Evolutionary conservation across 257 asterid genomes (phyloP), one percentile per base, ranked within the genome.

Genomic region (Eustoma russellianum): DNA sequence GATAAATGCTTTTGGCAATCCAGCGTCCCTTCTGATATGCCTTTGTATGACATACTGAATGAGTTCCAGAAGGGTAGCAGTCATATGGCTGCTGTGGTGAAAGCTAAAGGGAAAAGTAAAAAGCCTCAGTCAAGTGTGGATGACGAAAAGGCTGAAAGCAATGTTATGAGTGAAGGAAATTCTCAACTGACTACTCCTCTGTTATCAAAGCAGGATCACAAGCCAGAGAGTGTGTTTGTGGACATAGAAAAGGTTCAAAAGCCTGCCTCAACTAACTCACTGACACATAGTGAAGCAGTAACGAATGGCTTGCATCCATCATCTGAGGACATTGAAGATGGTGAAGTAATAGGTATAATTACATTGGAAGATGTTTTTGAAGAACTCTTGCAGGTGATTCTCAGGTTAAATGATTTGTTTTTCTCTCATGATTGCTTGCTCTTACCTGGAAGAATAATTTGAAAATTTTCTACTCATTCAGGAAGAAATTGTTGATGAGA

Each of bases 401-500:
- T 13, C 15, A 56, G 47, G 30, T 51, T 52, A 3, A 51, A 57
- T 41, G 2, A 17, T 55, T 55, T 45, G 8, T 7, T 8, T 5
- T 35, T 14, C 9, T 30, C 9, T 12, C 15, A 34, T 46, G n/a
- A 9, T 62, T 18, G 10, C 38, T 50, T 34, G 9, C 34, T 46
- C 48, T 45, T 40, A 24, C 44, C 13, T 5, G 18, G 30, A 49
- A 53, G 38, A 46, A 3, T 7, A 33, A 33, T 61, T 56, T 44
- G 34, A 46, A 41, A 28, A 17, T 52, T 33, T 41, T 52, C 63
- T 48, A 57, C 50, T 57, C 14, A 17, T 74, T 63, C 81, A 88
- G 94, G 97, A 88, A 74, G 94, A 88, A 76, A 88, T 88, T 57
- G 97, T 88, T 5, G 97, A 88, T 30, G 97, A 88, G 82, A 85